These are phyloP conservation scores for Gnomoniopsis sp. DNA, from an alignment of 2,329 filamentous ascomycete genomes.

Conservation along the genomic window DNA sequence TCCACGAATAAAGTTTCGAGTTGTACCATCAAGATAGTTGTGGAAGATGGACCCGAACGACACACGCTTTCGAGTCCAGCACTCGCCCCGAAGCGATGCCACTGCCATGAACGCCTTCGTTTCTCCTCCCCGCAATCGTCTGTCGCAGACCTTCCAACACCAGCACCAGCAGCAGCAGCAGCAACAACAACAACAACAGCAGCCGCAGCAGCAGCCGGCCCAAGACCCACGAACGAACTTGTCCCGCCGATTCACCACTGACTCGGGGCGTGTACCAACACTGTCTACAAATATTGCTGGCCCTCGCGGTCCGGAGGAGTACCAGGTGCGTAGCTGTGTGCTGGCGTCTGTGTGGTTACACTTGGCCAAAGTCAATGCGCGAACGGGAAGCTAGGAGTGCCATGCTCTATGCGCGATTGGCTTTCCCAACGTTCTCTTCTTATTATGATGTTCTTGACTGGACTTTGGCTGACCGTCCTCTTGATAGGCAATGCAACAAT, in stretches of 20 bases:
- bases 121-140: slow-evolving; percentile 69
- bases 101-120: slow-evolving; percentile 72
- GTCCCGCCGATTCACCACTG: slow-evolving; percentile 91
- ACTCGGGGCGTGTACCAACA: slow-evolving; percentile 78
- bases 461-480: slow-evolving; percentile 2
- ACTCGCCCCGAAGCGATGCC: slow-evolving; percentile 73
- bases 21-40: neutral
- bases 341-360: slow-evolving; percentile 8
- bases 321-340: slow-evolving; percentile 14
- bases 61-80: slow-evolving; percentile 72
- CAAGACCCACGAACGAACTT: slow-evolving; percentile 74
- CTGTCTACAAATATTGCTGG: slow-evolving; percentile 58
- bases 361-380: slow-evolving; percentile 11
- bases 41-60: slow-evolving; percentile 62
- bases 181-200: too few species aligned
- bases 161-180: too few species aligned
- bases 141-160: slow-evolving; percentile 47
- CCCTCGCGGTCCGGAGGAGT: slow-evolving; percentile 50
- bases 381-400: neutral
- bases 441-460: neutral
- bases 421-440: neutral
- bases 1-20: neutral
- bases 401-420: neutral
- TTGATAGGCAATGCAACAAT: slow-evolving; percentile 63
- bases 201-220: slow-evolving; percentile 29